A percentile compares a stretch with the other conserved stretches of the same genome.
These are phyloP conservation scores for Aspergillus hortae DNA, from an alignment of 2,329 filamentous ascomycete species.

Conservation along the genomic window DNA sequence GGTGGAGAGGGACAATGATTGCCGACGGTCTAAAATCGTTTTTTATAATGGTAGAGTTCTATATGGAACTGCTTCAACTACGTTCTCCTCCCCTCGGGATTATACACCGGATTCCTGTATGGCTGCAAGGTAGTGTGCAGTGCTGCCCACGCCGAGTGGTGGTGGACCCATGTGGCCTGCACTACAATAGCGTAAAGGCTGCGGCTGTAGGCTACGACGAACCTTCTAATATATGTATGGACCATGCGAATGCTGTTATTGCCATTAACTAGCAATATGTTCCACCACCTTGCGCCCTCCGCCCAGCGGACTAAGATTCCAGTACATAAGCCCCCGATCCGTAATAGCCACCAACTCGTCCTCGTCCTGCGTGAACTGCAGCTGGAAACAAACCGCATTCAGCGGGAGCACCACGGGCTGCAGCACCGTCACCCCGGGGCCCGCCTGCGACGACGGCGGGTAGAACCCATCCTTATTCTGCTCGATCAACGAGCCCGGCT, in stretches of 20 bases:
- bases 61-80: too few species aligned
- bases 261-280: neutral
- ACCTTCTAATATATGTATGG: too few species aligned
- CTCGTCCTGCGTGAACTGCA: constrained; percentile 33
- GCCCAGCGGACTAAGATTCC: constrained; percentile 32
- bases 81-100: too few species aligned
- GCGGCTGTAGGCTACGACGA: too few species aligned
- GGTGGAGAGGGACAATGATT: constrained; percentile 32
- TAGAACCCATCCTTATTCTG: constrained; percentile 30
- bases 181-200: too few species aligned
- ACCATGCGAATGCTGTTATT: too few species aligned
- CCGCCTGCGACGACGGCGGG: constrained; percentile 23
- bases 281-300: constrained; percentile 19
- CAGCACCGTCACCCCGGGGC: constrained; percentile 24
- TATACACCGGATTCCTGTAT: too few species aligned
- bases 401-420: constrained; percentile 31
- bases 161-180: too few species aligned
- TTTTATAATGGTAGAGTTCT: too few species aligned
- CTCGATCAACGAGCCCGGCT: constrained; percentile 36
- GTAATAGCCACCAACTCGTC: constrained; percentile 40
- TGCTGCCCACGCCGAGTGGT: too few species aligned
- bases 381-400: constrained; percentile 37
- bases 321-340: constrained; percentile 39
- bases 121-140: too few species aligned
- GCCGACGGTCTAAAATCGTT: too few species aligned